A percentile compares a stretch with the other conserved stretches of the same genome.
Conservation (phyloP, 2,329 filamentous ascomycete genomes). For the Cyanodermella asteris region DNA sequence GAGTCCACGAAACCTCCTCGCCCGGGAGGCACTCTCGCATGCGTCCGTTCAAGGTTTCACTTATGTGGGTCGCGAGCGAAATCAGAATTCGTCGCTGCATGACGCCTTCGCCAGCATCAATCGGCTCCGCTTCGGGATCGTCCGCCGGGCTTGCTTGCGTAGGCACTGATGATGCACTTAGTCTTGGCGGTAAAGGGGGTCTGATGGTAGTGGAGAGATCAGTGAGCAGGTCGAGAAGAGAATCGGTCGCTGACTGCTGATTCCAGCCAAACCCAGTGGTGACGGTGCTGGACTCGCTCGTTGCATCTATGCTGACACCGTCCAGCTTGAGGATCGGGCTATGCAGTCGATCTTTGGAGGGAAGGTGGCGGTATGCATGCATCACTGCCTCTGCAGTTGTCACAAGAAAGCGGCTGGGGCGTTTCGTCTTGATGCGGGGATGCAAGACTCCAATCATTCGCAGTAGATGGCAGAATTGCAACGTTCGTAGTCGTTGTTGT, state of each 20-base stretch:
- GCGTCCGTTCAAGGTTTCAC: too few species aligned
- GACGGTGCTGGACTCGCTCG: too few species aligned
- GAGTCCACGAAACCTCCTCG: too few species aligned
- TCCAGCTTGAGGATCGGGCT: too few species aligned
- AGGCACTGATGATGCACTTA: slow-evolving; percentile 24
- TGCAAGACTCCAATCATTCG: slow-evolving; percentile 36
- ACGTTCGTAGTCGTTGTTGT: slow-evolving; percentile 6
- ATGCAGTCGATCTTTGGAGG: slow-evolving; percentile 27
- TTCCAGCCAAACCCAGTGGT: slow-evolving; percentile 13
- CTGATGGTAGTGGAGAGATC: slow-evolving; percentile 34
- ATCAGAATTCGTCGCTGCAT: slow-evolving; percentile 35
- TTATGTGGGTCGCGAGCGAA: slow-evolving; percentile 39
- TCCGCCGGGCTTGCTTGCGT: slow-evolving; percentile 10
- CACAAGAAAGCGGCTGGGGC: slow-evolving; percentile 40
- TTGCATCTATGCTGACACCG: too few species aligned
- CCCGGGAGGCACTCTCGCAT: too few species aligned
- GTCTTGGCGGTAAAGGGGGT: slow-evolving; percentile 36
- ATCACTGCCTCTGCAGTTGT: slow-evolving; percentile 40
- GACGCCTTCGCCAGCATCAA: slow-evolving; percentile 25
- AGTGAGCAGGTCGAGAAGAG: slow-evolving; percentile 35
- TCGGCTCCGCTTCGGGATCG: slow-evolving; percentile 31
- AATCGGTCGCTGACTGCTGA: slow-evolving; percentile 22
- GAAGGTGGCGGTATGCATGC: slow-evolving; percentile 34
- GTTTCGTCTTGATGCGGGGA: slow-evolving; percentile 39
- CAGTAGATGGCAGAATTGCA: slow-evolving; percentile 26